phyloP scores from a whole-genome alignment of 2,329 filamentous ascomycete genomes.

The Arthrobotrys pseudoclavata region DNA sequence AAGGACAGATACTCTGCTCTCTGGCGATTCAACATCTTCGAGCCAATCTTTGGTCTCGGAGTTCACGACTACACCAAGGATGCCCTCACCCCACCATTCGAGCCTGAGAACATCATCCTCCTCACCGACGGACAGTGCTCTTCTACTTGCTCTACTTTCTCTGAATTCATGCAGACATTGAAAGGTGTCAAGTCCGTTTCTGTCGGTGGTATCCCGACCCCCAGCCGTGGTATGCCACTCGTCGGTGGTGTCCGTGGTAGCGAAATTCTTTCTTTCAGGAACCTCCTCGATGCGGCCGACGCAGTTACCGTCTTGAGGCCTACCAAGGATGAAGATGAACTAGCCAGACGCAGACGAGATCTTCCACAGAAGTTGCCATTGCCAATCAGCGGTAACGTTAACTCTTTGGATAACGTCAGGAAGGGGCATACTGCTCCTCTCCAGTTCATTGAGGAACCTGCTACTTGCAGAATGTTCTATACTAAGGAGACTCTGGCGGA shows the following conservation, averaged over 20 bases:
- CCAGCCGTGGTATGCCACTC: conserved; percentile 46
- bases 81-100: conserved; percentile 70
- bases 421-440: conserved; percentile 65
- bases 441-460: conserved; percentile 69
- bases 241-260: conserved; percentile 58
- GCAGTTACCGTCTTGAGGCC: conserved; percentile 44
- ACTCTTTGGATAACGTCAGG: conserved; percentile 53
- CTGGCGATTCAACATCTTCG: conserved; percentile 66
- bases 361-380: conserved; percentile 52
- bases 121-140: conserved; percentile 74
- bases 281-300: conserved; percentile 45
- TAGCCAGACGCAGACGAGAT: conserved; percentile 34
- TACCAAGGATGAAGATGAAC: conserved; percentile 33
- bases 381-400: conserved; percentile 56
- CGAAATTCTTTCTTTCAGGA: conserved; percentile 46
- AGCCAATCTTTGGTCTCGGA: conserved; percentile 69
- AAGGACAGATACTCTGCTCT: conserved; percentile 69
- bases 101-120: conserved; percentile 72
- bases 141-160: conserved; percentile 73
- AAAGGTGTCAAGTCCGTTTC: conserved; percentile 71
- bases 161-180: conserved; percentile 71
- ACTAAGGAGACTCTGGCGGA: conserved; percentile 70
- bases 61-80: conserved; percentile 70
- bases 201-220: conserved; percentile 68
- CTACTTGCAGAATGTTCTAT: conserved; percentile 71